phyloP scores from a whole-genome alignment of 768 basidiomycete species.

The Fomitopsis serialis region DNA sequence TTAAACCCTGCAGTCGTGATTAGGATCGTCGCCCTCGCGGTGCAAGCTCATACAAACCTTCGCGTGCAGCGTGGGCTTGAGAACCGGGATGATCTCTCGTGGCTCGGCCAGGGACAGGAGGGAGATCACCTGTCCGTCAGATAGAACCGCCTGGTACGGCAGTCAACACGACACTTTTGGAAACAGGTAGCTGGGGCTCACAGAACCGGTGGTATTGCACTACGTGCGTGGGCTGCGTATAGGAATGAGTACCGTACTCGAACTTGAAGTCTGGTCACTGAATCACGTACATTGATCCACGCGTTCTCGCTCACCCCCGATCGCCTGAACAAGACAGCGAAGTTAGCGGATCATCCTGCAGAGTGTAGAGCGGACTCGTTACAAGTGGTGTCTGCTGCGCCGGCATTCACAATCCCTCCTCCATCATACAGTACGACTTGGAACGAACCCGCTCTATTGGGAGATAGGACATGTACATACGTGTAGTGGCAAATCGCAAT shows the following conservation, averaged over 20 bases:
- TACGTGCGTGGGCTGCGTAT: conserved; percentile 65
- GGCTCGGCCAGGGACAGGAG: conserved; percentile 80
- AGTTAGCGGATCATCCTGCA: conserved; percentile 2
- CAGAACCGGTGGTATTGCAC: conserved; percentile 92
- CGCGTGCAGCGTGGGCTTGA: conserved; percentile 74
- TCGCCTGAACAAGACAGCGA: conserved; percentile 40
- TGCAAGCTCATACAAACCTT: conserved; percentile 42
- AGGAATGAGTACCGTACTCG: conserved; percentile 6
- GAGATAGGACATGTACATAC: conserved; percentile 34
- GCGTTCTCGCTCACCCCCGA: conserved; percentile 75
- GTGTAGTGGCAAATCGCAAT: conserved; percentile 89
- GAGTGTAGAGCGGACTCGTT: background rate
- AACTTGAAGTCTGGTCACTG: background rate
- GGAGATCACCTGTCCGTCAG: conserved; percentile 80
- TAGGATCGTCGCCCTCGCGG: background rate
- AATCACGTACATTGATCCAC: conserved; percentile 74
- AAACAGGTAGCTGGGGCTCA: conserved; percentile 29
- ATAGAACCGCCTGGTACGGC: conserved; percentile 66
- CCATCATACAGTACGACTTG: background rate
- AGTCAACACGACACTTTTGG: background rate
- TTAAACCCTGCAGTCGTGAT: conserved; percentile 50
- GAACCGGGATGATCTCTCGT: conserved; percentile 64
- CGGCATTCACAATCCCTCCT: background rate
- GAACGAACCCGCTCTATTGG: conserved; percentile 1
- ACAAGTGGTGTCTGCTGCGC: background rate